Base-by-base conservation (phyloP, 768 basidiomycete species). In the Termitomyces sp. region DNA sequence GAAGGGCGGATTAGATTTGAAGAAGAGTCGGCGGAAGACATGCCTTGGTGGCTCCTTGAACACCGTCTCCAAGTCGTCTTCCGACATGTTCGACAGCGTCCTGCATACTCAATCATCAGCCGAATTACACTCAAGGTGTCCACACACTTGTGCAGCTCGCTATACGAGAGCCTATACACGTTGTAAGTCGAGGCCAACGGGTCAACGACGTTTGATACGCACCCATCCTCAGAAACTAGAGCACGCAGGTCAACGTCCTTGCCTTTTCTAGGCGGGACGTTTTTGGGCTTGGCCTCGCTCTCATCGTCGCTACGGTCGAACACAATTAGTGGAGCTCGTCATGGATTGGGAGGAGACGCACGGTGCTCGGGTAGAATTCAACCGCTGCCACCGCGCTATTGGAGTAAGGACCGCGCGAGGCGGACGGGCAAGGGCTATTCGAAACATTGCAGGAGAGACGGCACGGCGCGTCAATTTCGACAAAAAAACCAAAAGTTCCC, bases 401-500 rank as follows among this genome's bases (percentile, higher is more conserved):
- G 60, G 56, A 51, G 62, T 51, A 12, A 61, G 28, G 10, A 54
- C 42, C 29, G 51, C 56, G 29, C 58, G 60, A 45, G 60, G 56
- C 15, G 59, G 59, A 15, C 62, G 56, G 39, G 64, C 55, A 51
- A 65, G 55, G 24, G 59, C 59, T 24, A 60, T 44, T 58, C 63
- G 60, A 39, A 64, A 51, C 63, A 64, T 64, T 39, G 39, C 13
- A 46, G 49, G 34, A 51, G 39, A 31, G 18, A 18, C 56, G 26
- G 41, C 26, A 34, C 41, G 52, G 31, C 53, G 56, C 58, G 55
- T 57, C 61, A 54, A 13, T 50, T 41, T 20, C 48, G n/a, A 12
- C 51, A 48, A 60, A 60, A 60, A 48, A 56, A 51, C 48, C n/a
- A n/a, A n/a, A 51, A 34, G 9, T 59, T 62, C 61, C 47, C 61